Evolutionary conservation across 768 basidiomycete genomes (phyloP), one percentile per base, ranked within the genome.

Genomic region (Melanogaster broomeanus): DNA sequence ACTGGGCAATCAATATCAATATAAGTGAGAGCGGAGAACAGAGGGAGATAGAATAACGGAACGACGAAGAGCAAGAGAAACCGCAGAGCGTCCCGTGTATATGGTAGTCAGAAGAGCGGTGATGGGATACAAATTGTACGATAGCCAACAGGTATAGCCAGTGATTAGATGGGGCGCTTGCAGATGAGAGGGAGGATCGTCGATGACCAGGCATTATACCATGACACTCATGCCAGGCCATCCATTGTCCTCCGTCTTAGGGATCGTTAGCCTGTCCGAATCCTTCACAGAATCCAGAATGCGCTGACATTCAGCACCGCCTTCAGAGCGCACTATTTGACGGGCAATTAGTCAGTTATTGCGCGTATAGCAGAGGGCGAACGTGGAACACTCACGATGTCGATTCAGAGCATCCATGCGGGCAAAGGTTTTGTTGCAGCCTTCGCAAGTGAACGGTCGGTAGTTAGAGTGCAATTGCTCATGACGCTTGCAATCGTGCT

Each of bases 401-500:
- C 95, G 74, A 64, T 96, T 96, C 46, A 98, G 77, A 37, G 95
- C 95, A 69, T 98, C 96, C 82, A 97, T 88, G 53, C 95, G 71
- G 28, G 94, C 94, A 75, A 98, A 98, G 59, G 86, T 90, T 76
- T 94, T 91, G 59, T 82, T 80, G 66, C 95, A 98, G 39, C 93
- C 94, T 9, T 94, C 90, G 62, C 96, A 98, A 12, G 82, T 88
- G 67, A 94, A 96, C 55, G 94, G 93, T 21, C 94, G 76, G 62
- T 93, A 88, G 60, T 96, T 95, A 51, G 90, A 85, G 67, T 98
- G 95, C 37, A 98, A 77, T 58, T 94, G 88, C 69, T 97, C 95
- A 61, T 98, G 96, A 3, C 94, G 83, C 66, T 96, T 98, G 72
- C 95, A 97, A 67, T 98, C 95, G 63, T 97, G 95, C 67, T 96